phyloP scores from a whole-genome alignment of 106 monocot species.

The Dendrobium officinale region DNA sequence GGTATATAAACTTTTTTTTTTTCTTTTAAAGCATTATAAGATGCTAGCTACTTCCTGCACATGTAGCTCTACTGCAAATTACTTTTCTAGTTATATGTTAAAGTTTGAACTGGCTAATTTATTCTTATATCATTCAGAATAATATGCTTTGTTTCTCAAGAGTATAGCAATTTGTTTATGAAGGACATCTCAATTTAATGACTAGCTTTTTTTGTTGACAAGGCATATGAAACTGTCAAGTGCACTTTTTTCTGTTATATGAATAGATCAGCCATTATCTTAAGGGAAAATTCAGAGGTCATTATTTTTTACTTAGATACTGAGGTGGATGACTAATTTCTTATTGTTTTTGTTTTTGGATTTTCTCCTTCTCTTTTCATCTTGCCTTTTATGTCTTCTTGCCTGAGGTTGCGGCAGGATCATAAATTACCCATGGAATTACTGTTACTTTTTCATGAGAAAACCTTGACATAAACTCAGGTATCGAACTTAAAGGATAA shows the following conservation, averaged over 20 bases:
- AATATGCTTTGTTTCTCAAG: not conserved
- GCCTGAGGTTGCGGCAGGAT: not conserved
- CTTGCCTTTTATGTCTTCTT: not conserved
- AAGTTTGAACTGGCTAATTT: not conserved
- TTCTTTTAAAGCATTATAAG: no score
- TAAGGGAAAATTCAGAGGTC: not conserved
- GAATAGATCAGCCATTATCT: not conserved
- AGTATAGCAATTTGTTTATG: no score
- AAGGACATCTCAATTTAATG: no score
- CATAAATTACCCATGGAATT: not conserved
- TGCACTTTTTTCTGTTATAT: not conserved
- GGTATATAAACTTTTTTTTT: no score
- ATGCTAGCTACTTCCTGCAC: no score
- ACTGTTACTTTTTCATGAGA: not conserved
- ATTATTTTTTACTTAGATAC: not conserved
- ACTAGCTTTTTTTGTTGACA: no score
- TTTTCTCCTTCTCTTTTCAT: not conserved
- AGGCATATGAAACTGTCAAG: no score
- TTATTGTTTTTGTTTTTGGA: constrained; percentile 5
- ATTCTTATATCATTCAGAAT: not conserved
- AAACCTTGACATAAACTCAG: not conserved
- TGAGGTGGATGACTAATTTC: not conserved
- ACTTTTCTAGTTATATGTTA: not conserved
- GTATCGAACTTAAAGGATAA: not conserved
- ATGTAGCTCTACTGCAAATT: no score